A percentile compares a stretch with the other conserved stretches of the same genome.
Evolutionary conservation across 345 rosid genomes (phyloP).

Genomic region (Nasturtium officinale): DNA sequence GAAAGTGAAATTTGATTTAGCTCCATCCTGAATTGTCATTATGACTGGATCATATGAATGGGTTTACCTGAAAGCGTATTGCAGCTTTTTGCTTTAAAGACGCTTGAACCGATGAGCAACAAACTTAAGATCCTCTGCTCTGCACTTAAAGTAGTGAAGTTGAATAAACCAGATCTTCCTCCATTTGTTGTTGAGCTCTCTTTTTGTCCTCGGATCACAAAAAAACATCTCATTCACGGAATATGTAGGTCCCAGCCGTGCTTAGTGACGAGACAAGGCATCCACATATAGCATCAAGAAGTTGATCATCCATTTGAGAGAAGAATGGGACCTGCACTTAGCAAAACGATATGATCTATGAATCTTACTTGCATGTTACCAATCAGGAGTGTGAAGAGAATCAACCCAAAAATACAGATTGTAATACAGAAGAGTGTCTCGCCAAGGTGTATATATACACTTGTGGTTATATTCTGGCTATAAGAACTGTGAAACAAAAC

Average conservation of each 20-base stretch:
- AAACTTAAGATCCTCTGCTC: conserved; percentile 80
- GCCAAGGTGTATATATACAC: conserved; percentile 61
- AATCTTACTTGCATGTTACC: conserved; percentile 92
- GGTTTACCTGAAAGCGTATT: conserved; percentile 94
- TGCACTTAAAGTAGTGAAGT: conserved; percentile 79
- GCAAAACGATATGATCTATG: neutral
- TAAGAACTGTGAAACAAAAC: conserved; percentile 57
- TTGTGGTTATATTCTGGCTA: conserved; percentile 80
- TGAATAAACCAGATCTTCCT: conserved; percentile 88
- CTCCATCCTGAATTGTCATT: conserved; percentile 43
- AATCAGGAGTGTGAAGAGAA: conserved; percentile 75
- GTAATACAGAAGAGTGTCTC: conserved; percentile 75
- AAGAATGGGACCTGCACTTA: conserved; percentile 79
- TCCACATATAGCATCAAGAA: conserved; percentile 93
- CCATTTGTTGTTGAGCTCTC: conserved; percentile 96
- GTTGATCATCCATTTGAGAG: conserved; percentile 92
- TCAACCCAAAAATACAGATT: conserved; percentile 67
- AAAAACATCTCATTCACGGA: conserved; percentile 86
- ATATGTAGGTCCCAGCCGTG: conserved; percentile 68
- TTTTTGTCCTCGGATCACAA: conserved; percentile 82
- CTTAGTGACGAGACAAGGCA: conserved; percentile 75
- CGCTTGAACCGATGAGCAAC: conserved; percentile 87
- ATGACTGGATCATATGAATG: neutral
- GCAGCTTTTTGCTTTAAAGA: conserved; percentile 86
- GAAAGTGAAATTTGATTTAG: neutral